Evolutionary conservation across 2,329 filamentous ascomycete species (phyloP).

Genomic region (Triangularia verruculosa): DNA sequence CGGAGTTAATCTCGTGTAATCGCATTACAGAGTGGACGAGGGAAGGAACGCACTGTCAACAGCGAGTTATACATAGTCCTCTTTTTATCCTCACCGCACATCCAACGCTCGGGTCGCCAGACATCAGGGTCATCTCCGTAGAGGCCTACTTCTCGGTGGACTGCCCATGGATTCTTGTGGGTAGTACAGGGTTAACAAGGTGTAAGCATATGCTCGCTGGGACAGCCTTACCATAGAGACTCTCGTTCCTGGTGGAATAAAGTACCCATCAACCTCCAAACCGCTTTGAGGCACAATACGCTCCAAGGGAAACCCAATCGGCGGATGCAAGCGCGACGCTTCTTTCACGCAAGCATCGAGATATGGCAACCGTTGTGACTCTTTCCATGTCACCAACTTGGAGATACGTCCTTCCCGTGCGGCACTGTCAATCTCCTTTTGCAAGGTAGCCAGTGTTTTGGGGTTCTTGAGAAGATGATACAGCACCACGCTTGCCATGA

Average conservation of each 20-base stretch:
- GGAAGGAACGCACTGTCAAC: neutral
- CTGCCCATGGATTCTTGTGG: neutral
- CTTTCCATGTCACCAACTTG: neutral
- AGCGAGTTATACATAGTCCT: neutral
- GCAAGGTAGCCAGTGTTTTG: neutral
- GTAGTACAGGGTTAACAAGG: no score
- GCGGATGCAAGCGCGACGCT: neutral
- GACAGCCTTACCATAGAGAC: neutral
- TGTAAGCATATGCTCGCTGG: neutral
- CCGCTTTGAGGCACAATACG: neutral
- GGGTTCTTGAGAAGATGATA: neutral
- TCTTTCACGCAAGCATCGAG: neutral
- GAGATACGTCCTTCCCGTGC: neutral
- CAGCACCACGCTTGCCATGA: neutral
- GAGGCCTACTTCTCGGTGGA: neutral
- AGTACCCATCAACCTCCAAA: neutral
- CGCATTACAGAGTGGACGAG: no score
- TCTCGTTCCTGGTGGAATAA: neutral
- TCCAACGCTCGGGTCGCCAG: neutral
- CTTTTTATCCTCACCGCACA: neutral
- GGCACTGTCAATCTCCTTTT: neutral
- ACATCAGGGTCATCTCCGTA: neutral
- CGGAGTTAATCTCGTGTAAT: no score
- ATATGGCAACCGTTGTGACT: neutral
- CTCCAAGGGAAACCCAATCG: neutral